These are phyloP conservation scores for Leccinum angustisporum DNA, from an alignment of 1,284 basidiomycete species.

Conservation along the genomic window DNA sequence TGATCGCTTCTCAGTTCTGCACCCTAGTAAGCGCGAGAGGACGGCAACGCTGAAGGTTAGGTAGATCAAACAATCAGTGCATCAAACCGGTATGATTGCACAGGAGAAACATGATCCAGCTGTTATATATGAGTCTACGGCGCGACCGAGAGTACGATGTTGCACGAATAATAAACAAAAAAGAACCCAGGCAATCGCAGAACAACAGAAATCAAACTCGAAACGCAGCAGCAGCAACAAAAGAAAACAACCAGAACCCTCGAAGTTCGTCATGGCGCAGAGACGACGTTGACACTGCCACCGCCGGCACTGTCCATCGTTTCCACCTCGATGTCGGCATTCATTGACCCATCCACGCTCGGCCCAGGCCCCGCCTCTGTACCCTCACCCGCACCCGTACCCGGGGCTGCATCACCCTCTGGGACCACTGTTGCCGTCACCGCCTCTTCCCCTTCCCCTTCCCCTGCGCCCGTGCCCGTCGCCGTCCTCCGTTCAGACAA, in stretches of 20 bases:
- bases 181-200: background rate
- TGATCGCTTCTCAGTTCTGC: too few relatives aligned
- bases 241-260: background rate
- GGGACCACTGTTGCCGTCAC: background rate
- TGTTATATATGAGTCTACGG: too few relatives aligned
- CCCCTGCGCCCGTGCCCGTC: background rate
- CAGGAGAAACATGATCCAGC: too few relatives aligned
- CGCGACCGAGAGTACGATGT: too few relatives aligned
- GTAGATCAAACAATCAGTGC: too few relatives aligned
- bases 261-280: constrained; percentile 13
- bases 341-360: background rate
- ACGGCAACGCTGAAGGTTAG: too few relatives aligned
- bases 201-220: background rate
- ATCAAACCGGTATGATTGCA: too few relatives aligned
- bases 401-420: background rate
- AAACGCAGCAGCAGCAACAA: background rate
- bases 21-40: too few relatives aligned
- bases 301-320: constrained; percentile 1
- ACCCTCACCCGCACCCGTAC: background rate
- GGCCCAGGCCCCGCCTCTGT: background rate
- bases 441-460: background rate
- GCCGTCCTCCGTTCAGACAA: background rate
- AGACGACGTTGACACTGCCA: background rate
- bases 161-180: background rate
- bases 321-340: background rate